phyloP scores from a whole-genome alignment of 2,329 filamentous ascomycete species.

The Biscogniauxia mediterranea region DNA sequence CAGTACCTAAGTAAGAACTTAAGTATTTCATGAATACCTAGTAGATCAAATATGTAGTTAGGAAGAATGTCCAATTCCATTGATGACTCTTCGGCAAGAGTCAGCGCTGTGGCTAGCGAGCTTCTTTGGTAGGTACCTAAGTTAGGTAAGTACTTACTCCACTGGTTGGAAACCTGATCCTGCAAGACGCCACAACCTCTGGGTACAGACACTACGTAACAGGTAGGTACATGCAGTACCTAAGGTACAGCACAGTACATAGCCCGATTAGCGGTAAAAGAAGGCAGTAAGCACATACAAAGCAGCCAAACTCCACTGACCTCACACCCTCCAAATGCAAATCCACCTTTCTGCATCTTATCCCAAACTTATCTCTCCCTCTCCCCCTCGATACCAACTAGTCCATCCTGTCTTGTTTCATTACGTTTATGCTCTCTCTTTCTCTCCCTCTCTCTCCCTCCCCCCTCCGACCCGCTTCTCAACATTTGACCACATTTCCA shows the following conservation, averaged over 20 bases:
- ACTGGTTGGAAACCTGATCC: too few relatives aligned
- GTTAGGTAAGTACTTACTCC: too few relatives aligned
- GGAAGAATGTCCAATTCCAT: not conserved
- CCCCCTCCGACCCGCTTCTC: constrained; percentile 1
- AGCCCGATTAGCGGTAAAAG: too few relatives aligned
- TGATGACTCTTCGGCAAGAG: constrained; percentile 15
- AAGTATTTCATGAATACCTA: not conserved
- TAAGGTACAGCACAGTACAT: not conserved
- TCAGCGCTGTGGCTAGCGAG: not conserved
- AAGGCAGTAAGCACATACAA: not conserved
- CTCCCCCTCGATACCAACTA: too few relatives aligned
- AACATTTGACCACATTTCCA: constrained; percentile 3
- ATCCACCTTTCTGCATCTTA: not conserved
- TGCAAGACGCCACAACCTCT: not conserved
- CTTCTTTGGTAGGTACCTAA: too few relatives aligned
- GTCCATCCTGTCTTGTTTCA: too few relatives aligned
- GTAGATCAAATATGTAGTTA: not conserved
- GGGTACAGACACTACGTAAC: not conserved
- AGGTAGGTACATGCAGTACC: not conserved
- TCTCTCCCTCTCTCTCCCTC: too few relatives aligned
- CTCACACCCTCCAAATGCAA: not conserved
- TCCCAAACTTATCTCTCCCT: not conserved
- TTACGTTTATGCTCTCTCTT: not conserved
- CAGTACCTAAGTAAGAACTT: not conserved
- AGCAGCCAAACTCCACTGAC: not conserved